A percentile compares a stretch with the other conserved stretches of the same genome.
Conservation (phyloP, 2,329 filamentous ascomycete species). For the Diaporthe batatas region DNA sequence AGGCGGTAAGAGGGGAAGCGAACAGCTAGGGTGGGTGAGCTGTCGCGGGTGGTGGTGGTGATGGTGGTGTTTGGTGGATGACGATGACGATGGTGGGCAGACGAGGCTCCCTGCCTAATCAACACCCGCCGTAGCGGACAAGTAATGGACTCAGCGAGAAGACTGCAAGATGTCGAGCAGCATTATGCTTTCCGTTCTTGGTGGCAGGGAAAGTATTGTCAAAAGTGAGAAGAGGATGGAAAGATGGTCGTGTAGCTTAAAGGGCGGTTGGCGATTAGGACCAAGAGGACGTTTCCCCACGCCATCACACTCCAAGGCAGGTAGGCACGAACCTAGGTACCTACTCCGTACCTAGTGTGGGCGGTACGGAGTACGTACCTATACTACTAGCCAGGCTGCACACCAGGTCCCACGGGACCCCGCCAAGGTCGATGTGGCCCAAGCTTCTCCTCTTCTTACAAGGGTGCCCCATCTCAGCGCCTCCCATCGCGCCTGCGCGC, state of each 20-base stretch:
- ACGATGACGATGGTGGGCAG: neutral
- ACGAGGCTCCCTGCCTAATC: slow-evolving; percentile 17
- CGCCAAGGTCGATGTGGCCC: slow-evolving; percentile 9
- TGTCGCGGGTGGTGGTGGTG: neutral
- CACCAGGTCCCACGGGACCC: slow-evolving; percentile 1
- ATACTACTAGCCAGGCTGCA: too few species aligned
- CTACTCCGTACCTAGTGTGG: neutral
- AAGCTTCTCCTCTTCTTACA: slow-evolving; percentile 5
- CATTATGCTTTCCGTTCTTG: neutral
- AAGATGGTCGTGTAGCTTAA: neutral
- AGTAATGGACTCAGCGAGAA: neutral
- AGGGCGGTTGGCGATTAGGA: neutral
- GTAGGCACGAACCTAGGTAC: neutral
- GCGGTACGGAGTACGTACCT: neutral
- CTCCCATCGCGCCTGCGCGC: slow-evolving; percentile 4
- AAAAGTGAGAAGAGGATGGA: neutral
- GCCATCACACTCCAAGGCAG: slow-evolving; percentile 7
- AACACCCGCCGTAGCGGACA: slow-evolving; percentile 32
- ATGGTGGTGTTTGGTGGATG: neutral
- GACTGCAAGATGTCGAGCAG: neutral
- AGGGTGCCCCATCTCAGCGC: neutral
- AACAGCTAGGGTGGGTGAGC: neutral
- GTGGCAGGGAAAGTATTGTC: neutral
- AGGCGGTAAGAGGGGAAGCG: neutral
- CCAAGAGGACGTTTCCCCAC: neutral